Evolutionary conservation across 306 rosid species (phyloP), one percentile per base, ranked within the genome.

Genomic region (Phaseolus lunatus): DNA sequence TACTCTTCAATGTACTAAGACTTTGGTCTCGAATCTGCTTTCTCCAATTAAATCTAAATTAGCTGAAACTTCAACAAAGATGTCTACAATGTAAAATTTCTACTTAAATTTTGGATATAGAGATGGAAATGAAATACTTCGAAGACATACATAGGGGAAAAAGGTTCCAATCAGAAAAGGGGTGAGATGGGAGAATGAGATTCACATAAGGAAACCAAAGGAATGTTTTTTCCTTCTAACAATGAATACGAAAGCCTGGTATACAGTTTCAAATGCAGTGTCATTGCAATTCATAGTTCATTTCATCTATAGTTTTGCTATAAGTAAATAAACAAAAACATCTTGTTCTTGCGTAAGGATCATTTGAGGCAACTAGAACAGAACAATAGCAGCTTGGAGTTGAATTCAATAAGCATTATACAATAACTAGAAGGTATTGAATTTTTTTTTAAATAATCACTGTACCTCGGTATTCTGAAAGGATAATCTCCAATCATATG

Each of bases 401-500:
- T 62, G 48, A 54, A 80, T n/a, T n/a, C n/a, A n/a, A n/a, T n/a
- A n/a, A 41, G 20, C 24, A 62, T 43, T 62, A 73, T 44, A 26
- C 2, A 6, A 9, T 20, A 15, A 41, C 5, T 5, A 16, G 10
- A 15, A 53, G 72, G 54, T 26, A 31, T 9, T 59, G 58, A 35
- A 23, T 0, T 47, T 47, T 45, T 49, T 15, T 20, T 48, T n/a
- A 10, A 58, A 67, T 57, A 48, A 57, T 26, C 26, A 74, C 0
- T 57, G 65, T 72, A 91, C 98, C 96, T 88, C 91, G 15, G 97
- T 93, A 47, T 90, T 91, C 61, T 93, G 93, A 83, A 91, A 93
- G 27, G 94, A 92, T n/a, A 90, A 75, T 75, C 97, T 87, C 98
- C 98, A 93, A 59, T 93, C 97, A 85, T 93, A 88, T 22, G 88